phyloP scores from a whole-genome alignment of 108 stramenopile species.

The Skeletonema tropicum region DNA sequence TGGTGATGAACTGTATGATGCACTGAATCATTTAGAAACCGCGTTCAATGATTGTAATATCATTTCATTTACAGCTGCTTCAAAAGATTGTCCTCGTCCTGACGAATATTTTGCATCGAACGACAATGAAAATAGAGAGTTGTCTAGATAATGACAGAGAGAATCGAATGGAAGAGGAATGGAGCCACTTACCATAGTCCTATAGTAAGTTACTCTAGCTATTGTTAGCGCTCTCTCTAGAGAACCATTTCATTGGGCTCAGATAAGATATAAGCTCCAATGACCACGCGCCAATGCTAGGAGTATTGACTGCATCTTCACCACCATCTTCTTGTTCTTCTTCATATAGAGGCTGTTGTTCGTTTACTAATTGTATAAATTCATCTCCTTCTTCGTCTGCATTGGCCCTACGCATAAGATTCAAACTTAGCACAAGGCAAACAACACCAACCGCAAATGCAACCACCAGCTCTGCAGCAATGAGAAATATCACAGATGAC shows the following conservation, averaged over 20 bases:
- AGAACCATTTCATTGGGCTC: slow-evolving; percentile 12
- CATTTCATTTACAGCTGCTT: slow-evolving; percentile 27
- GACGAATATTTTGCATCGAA: slow-evolving; percentile 30
- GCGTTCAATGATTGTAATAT: slow-evolving; percentile 62
- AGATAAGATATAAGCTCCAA: slow-evolving; percentile 7
- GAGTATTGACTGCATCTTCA: not conserved
- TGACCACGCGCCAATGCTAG: slow-evolving; percentile 4
- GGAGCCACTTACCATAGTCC: too few relatives aligned
- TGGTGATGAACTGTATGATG: slow-evolving; percentile 15
- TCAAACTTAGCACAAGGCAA: slow-evolving; percentile 56
- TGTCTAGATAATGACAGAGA: not conserved
- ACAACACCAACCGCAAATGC: slow-evolving; percentile 53
- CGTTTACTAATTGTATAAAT: slow-evolving; percentile 28
- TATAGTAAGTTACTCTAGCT: not conserved
- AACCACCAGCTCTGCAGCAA: slow-evolving; percentile 57
- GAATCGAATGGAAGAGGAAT: not conserved
- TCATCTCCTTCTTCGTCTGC: slow-evolving; percentile 47
- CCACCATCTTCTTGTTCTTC: not conserved
- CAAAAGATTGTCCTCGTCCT: slow-evolving; percentile 6
- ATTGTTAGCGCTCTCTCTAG: not conserved
- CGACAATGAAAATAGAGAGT: slow-evolving; percentile 16
- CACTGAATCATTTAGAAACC: slow-evolving; percentile 33
- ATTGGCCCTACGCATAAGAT: slow-evolving; percentile 48
- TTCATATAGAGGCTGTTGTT: slow-evolving; percentile 12
- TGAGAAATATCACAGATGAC: slow-evolving; percentile 52